Base-by-base conservation (phyloP, 2,329 filamentous ascomycete genomes). In the Aspergillus novoparasiticus region DNA sequence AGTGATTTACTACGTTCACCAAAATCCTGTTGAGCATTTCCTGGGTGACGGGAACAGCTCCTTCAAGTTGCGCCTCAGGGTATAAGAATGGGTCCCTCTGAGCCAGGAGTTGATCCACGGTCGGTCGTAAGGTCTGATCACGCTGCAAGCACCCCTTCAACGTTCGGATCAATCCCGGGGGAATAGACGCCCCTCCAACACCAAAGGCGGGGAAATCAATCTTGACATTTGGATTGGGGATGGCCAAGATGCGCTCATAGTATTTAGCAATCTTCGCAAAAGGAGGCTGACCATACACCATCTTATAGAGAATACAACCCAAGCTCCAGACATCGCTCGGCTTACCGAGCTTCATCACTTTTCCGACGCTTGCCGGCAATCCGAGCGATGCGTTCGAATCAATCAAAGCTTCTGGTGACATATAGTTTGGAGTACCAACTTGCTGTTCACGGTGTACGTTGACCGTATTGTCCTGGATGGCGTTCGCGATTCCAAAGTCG, bases 401-500 rank as follows among this genome's bases (percentile, higher is more conserved):
- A 75, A 96, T 89, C 56, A 99, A 85, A 2, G 91, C 93, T 79
- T 99, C 95, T 0, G 95, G 95, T 1, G 93, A 96, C 95, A 99
- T 99, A 82, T 97, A 99, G 78, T 96, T 99, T 4, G 95, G 94
- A 0, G 95, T 99, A 61, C 96, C 95, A 66, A 98, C 89, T 79
- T 98, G 93, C 12, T 90, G 92, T 75, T 99, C 95, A 62, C 95
- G 91, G 79, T 99, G 95, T 12, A 99, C 94, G 70, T 99, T 99
- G 78, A 97, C 91, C 0, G 95, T 99, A 79, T 97, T 89, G 75
- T 98, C 95, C 79, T 96, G 91, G 71, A 99, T 99, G 57, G 95
- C 94, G 73, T 97, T 97, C 62, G 95, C 95, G 73, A 99, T 99
- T 71, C 95, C 95, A 76, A 99, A 99, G 79, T 99, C 95, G 73